These are phyloP conservation scores for Phytophthora macrochlamydospora DNA, from an alignment of 352 stramenopile genomes.

Conservation along the genomic window DNA sequence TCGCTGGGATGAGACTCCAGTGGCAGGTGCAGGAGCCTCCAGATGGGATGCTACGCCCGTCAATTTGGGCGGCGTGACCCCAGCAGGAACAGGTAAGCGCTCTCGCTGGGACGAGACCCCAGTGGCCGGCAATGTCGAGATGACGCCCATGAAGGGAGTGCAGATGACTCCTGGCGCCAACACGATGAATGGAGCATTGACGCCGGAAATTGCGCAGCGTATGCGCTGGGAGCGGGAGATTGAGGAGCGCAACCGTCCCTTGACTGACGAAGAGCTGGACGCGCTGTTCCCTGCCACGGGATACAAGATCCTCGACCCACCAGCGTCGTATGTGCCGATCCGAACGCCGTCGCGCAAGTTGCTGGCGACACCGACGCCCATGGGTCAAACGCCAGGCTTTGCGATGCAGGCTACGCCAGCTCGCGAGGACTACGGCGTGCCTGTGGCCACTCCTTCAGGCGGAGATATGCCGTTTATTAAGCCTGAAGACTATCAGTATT, in stretches of 20 bases:
- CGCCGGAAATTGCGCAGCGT: conserved; percentile 92
- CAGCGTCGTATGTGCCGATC: conserved; percentile 95
- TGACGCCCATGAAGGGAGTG: conserved; percentile 54
- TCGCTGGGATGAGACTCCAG: conserved; percentile 84
- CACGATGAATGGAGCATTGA: conserved; percentile 74
- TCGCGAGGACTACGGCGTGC: conserved; percentile 80
- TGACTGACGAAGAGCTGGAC: conserved; percentile 97
- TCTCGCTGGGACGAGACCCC: conserved; percentile 98
- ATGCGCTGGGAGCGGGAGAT: conserved; percentile 97
- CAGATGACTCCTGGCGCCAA: conserved; percentile 74
- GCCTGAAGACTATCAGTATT: conserved; percentile 99
- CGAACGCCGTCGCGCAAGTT: conserved; percentile 95
- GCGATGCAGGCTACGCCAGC: conserved; percentile 84
- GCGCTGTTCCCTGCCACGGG: conserved; percentile 95
- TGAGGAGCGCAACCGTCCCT: conserved; percentile 95
- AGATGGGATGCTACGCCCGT: conserved; percentile 96
- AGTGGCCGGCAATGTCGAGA: conserved; percentile 55
- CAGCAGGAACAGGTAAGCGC: conserved; percentile 75
- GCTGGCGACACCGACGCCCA: conserved; percentile 95
- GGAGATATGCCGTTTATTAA: conserved; percentile 97
- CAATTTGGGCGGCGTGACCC: conserved; percentile 51
- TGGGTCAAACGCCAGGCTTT: conserved; percentile 92
- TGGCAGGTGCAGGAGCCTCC: conserved; percentile 40
- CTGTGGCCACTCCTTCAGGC: conserved; percentile 60
- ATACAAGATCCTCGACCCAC: conserved; percentile 96